A percentile compares a stretch with the other conserved stretches of the same genome.
phyloP scores from a whole-genome alignment of 768 basidiomycete genomes.

The Ramaria sp. region DNA sequence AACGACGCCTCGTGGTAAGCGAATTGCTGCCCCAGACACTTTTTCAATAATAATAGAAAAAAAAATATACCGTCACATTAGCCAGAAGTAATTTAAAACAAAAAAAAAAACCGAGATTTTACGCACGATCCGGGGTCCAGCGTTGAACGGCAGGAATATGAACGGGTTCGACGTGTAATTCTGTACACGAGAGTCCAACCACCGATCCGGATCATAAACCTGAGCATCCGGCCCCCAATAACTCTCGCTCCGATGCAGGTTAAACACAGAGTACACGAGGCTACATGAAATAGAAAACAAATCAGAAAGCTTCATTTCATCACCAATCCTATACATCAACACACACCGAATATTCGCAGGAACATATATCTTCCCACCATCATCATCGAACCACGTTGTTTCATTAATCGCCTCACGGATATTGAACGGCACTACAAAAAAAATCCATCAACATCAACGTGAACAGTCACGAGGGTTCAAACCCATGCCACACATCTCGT shows the following conservation, averaged over 20 bases:
- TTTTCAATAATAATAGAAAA: too few relatives aligned
- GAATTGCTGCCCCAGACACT: conserved; percentile 21
- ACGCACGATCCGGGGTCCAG: conserved; percentile 12
- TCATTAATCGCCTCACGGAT: conserved; percentile 11
- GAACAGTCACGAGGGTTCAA: too few relatives aligned
- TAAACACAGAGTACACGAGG: conserved; percentile 18
- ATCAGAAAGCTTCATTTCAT: conserved; percentile 20
- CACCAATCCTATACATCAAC: conserved; percentile 7
- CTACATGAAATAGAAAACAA: conserved; percentile 3
- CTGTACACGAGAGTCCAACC: conserved; percentile 18
- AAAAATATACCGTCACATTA: too few relatives aligned
- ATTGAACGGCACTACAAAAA: conserved; percentile 21
- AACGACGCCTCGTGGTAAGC: conserved; percentile 19
- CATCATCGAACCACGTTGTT: background rate
- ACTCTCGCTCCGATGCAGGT: conserved; percentile 30
- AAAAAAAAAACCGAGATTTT: too few relatives aligned
- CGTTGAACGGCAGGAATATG: conserved; percentile 18
- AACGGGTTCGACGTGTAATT: conserved; percentile 15
- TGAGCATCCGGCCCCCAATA: conserved; percentile 29
- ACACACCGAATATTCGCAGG: background rate
- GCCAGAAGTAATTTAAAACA: too few relatives aligned
- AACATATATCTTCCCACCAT: conserved; percentile 1
- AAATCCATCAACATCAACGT: conserved; percentile 4
- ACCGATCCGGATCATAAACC: conserved; percentile 25
- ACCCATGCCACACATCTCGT: background rate